These are phyloP conservation scores for Elsinoe perseae DNA, from an alignment of 2,329 filamentous ascomycete species.

Conservation along the genomic window DNA sequence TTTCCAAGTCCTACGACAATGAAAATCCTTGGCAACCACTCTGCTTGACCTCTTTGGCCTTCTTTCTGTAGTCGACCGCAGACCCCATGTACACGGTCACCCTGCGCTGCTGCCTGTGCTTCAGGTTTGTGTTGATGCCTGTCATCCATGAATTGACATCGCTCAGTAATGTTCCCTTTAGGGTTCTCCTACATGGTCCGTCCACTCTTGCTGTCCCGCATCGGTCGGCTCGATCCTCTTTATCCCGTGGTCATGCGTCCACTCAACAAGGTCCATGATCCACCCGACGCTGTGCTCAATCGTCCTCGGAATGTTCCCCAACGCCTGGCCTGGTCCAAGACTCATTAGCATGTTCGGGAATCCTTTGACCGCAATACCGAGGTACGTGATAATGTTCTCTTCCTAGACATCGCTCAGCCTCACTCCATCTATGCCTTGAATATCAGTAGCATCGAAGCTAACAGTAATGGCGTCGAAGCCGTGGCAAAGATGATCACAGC, in stretches of 20 bases:
- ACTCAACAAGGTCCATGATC: slow-evolving; percentile 36
- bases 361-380: slow-evolving; percentile 24
- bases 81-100: slow-evolving; percentile 43
- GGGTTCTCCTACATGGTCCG: slow-evolving; percentile 27
- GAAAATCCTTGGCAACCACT: slow-evolving; percentile 19
- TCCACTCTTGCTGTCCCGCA: slow-evolving; percentile 37
- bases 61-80: slow-evolving; percentile 38
- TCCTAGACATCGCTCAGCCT: slow-evolving; percentile 30
- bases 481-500: slow-evolving; percentile 35
- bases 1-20: neutral
- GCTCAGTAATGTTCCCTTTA: slow-evolving; percentile 40
- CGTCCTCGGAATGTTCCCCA: slow-evolving; percentile 39
- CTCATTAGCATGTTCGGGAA: slow-evolving; percentile 31
- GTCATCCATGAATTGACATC: slow-evolving; percentile 51
- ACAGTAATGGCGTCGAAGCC: slow-evolving; percentile 32
- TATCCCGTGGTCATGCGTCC: slow-evolving; percentile 31
- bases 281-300: slow-evolving; percentile 38
- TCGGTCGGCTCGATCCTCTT: slow-evolving; percentile 34
- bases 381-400: slow-evolving; percentile 30
- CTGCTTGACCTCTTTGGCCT: slow-evolving; percentile 24
- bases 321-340: slow-evolving; percentile 28
- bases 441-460: slow-evolving; percentile 26
- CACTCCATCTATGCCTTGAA: slow-evolving; percentile 22
- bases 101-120: slow-evolving; percentile 39
- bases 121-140: slow-evolving; percentile 46